Conservation (phyloP, 305 asterid genomes). For the Solanum hybrid region DNA sequence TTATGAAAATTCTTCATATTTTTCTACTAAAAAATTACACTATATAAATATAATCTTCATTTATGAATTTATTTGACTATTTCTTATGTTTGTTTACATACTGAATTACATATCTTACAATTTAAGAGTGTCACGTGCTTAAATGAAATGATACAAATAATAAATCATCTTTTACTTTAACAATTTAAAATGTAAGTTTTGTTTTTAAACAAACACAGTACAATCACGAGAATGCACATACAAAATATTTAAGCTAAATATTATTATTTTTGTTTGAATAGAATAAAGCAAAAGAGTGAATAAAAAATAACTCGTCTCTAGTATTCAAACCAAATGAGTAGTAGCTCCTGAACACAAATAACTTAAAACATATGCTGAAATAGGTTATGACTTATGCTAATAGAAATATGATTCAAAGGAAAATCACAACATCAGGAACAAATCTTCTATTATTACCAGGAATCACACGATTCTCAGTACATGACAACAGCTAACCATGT, state of each 20-base stretch:
- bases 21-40: too few species aligned
- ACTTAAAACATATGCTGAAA: background rate
- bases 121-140: background rate
- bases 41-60: background rate
- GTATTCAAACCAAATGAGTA: background rate
- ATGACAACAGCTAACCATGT: background rate
- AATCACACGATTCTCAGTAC: background rate
- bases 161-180: background rate
- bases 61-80: background rate
- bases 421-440: background rate
- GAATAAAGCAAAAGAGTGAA: background rate
- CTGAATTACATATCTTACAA: background rate
- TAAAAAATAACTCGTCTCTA: background rate
- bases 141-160: background rate
- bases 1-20: too few species aligned
- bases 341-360: background rate
- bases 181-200: background rate
- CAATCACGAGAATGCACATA: background rate
- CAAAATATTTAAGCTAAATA: background rate
- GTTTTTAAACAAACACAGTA: too few species aligned
- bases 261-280: background rate
- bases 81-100: background rate
- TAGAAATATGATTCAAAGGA: background rate
- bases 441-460: background rate
- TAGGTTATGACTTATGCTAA: background rate